Conservation (phyloP, 106 monocot genomes). For the Allium cepa region DNA sequence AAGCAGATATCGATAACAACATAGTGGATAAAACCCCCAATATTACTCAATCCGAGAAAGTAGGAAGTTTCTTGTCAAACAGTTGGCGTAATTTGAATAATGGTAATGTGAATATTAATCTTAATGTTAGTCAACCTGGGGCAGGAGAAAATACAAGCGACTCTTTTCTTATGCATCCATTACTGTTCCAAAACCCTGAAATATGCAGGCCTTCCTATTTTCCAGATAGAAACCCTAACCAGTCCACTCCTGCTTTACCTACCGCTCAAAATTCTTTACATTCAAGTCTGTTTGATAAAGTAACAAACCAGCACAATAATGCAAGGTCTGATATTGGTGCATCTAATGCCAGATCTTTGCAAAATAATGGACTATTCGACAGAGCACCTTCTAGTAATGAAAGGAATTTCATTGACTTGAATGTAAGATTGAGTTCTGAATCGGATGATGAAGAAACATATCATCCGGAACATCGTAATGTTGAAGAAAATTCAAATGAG, state of each 20-base stretch:
- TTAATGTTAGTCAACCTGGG: slow-evolving; percentile 7
- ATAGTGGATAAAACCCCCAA: slow-evolving; percentile 10
- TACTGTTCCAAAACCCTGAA: slow-evolving; percentile 54
- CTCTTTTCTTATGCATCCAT: slow-evolving; percentile 75
- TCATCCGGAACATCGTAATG: slow-evolving; percentile 1
- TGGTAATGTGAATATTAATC: slow-evolving; percentile 16
- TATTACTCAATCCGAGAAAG: slow-evolving; percentile 15
- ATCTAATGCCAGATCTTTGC: slow-evolving; percentile 1
- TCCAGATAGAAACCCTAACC: slow-evolving; percentile 14
- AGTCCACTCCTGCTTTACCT: slow-evolving; percentile 8
- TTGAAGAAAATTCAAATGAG: slow-evolving; percentile 5
- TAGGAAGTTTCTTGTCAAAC: slow-evolving; percentile 8
- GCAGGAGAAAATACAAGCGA: slow-evolving; percentile 40
- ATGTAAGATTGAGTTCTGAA: slow-evolving; percentile 48
- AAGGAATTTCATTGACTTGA: slow-evolving; percentile 62
- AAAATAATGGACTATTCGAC: background rate
- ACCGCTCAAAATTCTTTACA: background rate
- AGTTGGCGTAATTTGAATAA: slow-evolving; percentile 10
- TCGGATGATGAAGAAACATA: slow-evolving; percentile 13
- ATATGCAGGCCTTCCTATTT: slow-evolving; percentile 31
- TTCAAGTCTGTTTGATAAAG: background rate
- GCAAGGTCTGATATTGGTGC: slow-evolving; percentile 15
- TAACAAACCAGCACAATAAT: slow-evolving; percentile 8
- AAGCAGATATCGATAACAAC: slow-evolving; percentile 55
- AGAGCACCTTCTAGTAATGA: slow-evolving; percentile 22